Evolutionary conservation across 2,329 filamentous ascomycete genomes (phyloP), one percentile per base, ranked within the genome.

Genomic region (Cytospora chrysosperma): DNA sequence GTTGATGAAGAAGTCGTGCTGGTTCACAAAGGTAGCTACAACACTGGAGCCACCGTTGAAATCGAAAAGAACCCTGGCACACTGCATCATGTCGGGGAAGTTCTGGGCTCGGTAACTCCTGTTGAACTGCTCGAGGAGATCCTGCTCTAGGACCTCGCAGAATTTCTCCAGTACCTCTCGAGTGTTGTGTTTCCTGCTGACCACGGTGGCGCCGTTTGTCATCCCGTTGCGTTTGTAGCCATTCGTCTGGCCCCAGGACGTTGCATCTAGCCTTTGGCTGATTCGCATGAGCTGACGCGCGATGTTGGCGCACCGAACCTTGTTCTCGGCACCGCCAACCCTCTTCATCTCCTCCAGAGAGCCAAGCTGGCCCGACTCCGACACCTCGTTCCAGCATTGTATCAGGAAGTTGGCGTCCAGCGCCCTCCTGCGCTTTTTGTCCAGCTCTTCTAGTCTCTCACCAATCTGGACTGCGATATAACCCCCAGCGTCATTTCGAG

Each of bases 1-100:
- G 73, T 98, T 95, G 72, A 99, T 97, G 78, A 99, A 99, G 82
- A 99, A 99, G 72, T 97, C 93, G 77, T 99, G 96, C 75, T 99
- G 95, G 73, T 99, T 99, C 72, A 99, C 94, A 75, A 98, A 99
- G 13, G 94, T 83, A 17, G 92, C 94, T 75, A 97, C 96, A 65
- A 98, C 95, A 74, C 93, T 98, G 63, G 92, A 88, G 58, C 95
- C 95, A 59, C 95, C 93, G 75, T 94, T 97, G 82, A 99, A 99
- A 76, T 98, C 95, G 73, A 95, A 85, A 67, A 99, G 81, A 50
- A 97, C 95, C 71, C 91, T 91, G 61, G 96, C 92, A 74, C 95
- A 99, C 74, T 98, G 95, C 78, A 92, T 89, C 96, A 99, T 99
- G 71, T 96, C 93, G 69, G 97, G 92, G 72, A 96, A 97, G 76